Conservation (phyloP, 805 yeast genomes). For the Kurtzmaniella fragi region DNA sequence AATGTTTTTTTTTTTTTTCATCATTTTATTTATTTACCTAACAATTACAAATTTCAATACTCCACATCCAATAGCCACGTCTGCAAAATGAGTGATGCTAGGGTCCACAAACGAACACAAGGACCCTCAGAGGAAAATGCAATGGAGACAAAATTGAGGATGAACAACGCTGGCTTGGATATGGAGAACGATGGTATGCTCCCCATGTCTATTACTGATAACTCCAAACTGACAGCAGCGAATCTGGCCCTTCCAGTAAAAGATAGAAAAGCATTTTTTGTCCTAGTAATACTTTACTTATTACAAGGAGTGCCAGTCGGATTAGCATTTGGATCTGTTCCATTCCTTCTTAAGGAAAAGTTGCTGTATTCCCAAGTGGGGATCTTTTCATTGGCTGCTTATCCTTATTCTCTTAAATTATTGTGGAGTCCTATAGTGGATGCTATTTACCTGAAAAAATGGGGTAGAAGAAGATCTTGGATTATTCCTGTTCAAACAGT, state of each 20-base stretch:
- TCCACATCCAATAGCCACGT: neutral
- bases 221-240: conserved; percentile 2
- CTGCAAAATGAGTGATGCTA: conserved; percentile 1
- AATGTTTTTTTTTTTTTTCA: neutral
- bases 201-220: conserved; percentile 21
- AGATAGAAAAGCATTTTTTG: conserved; percentile 72
- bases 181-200: conserved; percentile 33
- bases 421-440: conserved; percentile 97
- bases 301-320: conserved; percentile 98
- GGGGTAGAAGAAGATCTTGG: conserved; percentile 91
- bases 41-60: neutral
- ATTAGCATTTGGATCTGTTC: conserved; percentile 89
- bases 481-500: conserved; percentile 85
- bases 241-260: conserved; percentile 3
- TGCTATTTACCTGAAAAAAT: conserved; percentile 58
- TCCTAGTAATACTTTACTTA: conserved; percentile 70
- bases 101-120: conserved; percentile 19
- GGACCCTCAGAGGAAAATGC: conserved; percentile 10
- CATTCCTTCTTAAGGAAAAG: conserved; percentile 79
- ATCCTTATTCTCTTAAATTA: conserved; percentile 89
- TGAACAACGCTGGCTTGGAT: conserved; percentile 19
- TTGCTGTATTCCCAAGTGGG: conserved; percentile 88
- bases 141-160: conserved; percentile 11
- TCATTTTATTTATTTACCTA: neutral
- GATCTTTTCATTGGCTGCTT: conserved; percentile 83